Evolutionary conservation across 352 stramenopile genomes (phyloP), one percentile per base, ranked within the genome.

Genomic region (Aphanomyces invadans): DNA sequence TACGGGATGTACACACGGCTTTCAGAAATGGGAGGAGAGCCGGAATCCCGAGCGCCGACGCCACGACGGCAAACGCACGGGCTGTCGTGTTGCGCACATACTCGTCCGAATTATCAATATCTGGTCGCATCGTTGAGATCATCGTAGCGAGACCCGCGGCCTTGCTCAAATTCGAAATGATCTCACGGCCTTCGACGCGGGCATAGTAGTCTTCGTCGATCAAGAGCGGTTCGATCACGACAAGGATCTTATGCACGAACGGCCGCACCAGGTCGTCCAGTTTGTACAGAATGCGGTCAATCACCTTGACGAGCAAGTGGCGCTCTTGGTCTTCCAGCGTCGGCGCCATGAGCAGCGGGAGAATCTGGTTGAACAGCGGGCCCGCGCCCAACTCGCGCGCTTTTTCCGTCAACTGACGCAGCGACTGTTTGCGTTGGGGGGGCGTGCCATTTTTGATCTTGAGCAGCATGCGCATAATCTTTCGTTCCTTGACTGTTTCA

Each of bases 151-250:
- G 76, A 61, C 97, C 97, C 12, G 97, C 97, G 33, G 97, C 97
- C 79, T 99, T 99, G 2, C 95, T 95, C 12, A 99, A 74, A 73
- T 99, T 99, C 45, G 93, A 98, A 63, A 99, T 99, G 71, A 99
- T 99, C 75, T 99, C 97, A 60, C 97, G 83, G 29, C 96, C 97
- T 89, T 99, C 97, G 0, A 99, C 95, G 62, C 97, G 87, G 25
- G 97, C 97, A 74, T 99, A 99, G 69, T 99, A 99, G 76, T 99
- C 97, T 76, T 99, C 96, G 74, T 99, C 97, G 70, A 99, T 99
- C 25, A 99, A 79, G 49, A 99, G 77, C 19, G 97, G 97, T 76
- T 99, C 96, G 69, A 99, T 99, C 21, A 99, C 97, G 10, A 98
- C 96, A 19, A 99, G 74, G 56, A 99, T 99, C 70, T 98, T 97